Conservation (phyloP, 140 eudicot species). For the Cichorium intybus region DNA sequence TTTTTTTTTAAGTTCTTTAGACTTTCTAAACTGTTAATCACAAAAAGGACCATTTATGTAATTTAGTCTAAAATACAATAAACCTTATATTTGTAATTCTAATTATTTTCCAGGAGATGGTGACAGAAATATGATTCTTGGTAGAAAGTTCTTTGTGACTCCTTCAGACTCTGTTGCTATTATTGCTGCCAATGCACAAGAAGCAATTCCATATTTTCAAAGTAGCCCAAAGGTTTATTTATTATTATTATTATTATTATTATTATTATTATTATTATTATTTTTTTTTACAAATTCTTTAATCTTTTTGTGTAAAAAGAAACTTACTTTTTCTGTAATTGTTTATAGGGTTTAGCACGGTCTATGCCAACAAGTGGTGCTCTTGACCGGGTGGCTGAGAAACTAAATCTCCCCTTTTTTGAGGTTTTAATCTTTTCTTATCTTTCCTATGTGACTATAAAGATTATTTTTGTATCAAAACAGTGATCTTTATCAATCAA, state of each 20-base stretch:
- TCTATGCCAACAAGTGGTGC: slow-evolving; percentile 99
- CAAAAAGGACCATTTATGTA: too few species aligned
- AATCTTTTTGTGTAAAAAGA: neutral
- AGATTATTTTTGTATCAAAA: too few species aligned
- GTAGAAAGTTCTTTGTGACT: slow-evolving; percentile 83
- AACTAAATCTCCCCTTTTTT: slow-evolving; percentile 73
- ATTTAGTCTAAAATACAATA: too few species aligned
- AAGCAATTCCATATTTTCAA: slow-evolving; percentile 84
- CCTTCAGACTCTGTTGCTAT: too few species aligned
- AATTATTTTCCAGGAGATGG: slow-evolving; percentile 74
- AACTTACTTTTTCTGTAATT: neutral
- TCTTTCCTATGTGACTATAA: too few species aligned
- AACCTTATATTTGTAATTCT: too few species aligned
- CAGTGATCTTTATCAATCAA: too few species aligned
- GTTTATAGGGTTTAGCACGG: slow-evolving; percentile 92
- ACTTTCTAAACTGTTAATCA: too few species aligned
- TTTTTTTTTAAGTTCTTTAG: too few species aligned
- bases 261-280: too few species aligned
- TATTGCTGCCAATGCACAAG: slow-evolving; percentile 96
- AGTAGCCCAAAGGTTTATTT: slow-evolving; percentile 73
- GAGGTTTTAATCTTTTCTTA: too few species aligned
- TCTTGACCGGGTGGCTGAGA: slow-evolving; percentile 88
- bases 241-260: too few species aligned
- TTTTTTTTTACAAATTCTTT: slow-evolving; percentile 6
- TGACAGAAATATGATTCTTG: slow-evolving; percentile 97